Evolutionary conservation across 192 early-diverging fungal species (phyloP).

Genomic region (Rhizophagus prolifer): DNA sequence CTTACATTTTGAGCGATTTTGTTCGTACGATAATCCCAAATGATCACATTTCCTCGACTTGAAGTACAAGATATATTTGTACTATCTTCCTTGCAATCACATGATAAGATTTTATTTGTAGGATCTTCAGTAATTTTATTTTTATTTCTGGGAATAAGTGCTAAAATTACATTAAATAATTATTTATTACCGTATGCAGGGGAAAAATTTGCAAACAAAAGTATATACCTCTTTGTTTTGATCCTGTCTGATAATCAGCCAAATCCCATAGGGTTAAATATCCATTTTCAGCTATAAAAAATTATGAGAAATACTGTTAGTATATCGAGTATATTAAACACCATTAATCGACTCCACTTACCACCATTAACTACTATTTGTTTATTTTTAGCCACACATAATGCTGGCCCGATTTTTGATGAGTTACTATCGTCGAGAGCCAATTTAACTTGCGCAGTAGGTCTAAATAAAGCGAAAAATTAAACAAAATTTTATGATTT

Average conservation of each 20-base stretch:
- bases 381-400: neutral
- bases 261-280: neutral
- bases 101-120: neutral
- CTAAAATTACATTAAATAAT: neutral
- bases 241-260: neutral
- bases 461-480: neutral
- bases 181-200: neutral
- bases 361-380: neutral
- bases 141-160: neutral
- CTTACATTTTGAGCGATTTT: neutral
- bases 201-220: neutral
- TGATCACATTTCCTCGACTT: neutral
- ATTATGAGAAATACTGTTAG: neutral
- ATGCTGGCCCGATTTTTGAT: neutral
- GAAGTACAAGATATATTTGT: neutral
- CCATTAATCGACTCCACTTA: neutral
- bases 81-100: neutral
- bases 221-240: neutral
- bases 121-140: neutral
- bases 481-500: neutral
- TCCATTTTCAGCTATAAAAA: constrained; percentile 9
- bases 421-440: neutral
- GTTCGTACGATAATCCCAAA: constrained; percentile 15
- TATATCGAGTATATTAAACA: neutral
- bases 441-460: neutral